Evolutionary conservation across 2,329 filamentous ascomycete species (phyloP).

Genomic region (Fusarium pininemorale): DNA sequence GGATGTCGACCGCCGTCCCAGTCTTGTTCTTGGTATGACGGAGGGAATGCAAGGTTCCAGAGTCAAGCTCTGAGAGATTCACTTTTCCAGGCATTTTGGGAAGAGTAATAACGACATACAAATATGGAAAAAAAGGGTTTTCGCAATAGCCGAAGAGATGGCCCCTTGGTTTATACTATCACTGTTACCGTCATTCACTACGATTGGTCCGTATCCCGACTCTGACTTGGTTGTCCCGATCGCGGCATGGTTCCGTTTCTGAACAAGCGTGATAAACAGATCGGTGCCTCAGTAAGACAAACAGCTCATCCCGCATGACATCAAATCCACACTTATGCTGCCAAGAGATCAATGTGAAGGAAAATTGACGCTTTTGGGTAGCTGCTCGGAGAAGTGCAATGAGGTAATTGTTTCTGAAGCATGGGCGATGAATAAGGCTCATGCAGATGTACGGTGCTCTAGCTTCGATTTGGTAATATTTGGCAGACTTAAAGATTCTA

Average conservation of each 20-base stretch:
- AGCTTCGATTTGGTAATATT: neutral
- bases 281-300: neutral
- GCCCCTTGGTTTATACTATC: rapidly evolving
- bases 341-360: neutral
- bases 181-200: rapidly evolving
- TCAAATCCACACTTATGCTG: neutral
- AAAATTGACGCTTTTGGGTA: no score
- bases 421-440: neutral
- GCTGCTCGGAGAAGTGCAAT: neutral
- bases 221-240: rapidly evolving
- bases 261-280: neutral
- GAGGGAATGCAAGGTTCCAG: neutral
- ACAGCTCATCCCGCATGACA: neutral
- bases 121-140: neutral
- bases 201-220: neutral
- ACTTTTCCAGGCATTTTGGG: neutral
- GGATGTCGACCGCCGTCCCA: neutral
- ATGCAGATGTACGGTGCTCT: neutral
- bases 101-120: rapidly evolving
- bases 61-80: no score
- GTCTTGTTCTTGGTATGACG: neutral
- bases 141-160: rapidly evolving
- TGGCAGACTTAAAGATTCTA: neutral
- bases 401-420: neutral
- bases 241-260: neutral